Base-by-base conservation (phyloP, 768 basidiomycete genomes). In the Suillus subaureus region DNA sequence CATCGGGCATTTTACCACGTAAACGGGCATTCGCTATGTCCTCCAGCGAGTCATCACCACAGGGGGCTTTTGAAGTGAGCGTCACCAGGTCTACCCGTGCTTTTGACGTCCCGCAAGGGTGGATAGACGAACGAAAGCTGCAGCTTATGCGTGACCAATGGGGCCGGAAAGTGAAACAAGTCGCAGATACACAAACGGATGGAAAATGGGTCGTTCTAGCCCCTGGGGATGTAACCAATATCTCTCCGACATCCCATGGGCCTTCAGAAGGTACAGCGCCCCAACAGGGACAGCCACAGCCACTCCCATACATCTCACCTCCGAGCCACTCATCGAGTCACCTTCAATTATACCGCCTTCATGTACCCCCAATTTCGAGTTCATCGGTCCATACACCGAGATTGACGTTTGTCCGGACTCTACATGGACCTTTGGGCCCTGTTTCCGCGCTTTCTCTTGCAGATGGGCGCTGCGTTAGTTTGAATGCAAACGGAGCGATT, bases 141-240 rank as follows among this genome's bases (percentile, higher is more conserved):
- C 81, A 80, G 33, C 68, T 75, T 28, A 86, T 92, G 81, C 86
- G 86, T 42, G 88, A 90, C 68, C 93, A 94, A 68, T 93, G 91
- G 89, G 82, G 84, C 35, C 89, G 92, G 64, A 93, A 92, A 74
- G 84, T 94, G 23, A 78, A 79, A 52, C 79, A 81, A 15, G 88
- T 94, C 37, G 85, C 88, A n/a, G 89, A 87, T 69, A 88, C 85
- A 18, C 89, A 92, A 70, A 92, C 93, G 6, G 93, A 94, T 71
- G 93, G 93, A 11, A 93, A 92, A 81, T 94, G 91, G 90, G 87
- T 85, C 64, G 88, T 94, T 15, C 82, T 93, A 57, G 92, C 89
- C 16, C 87, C 91, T 16, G 87, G 83, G 37, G 81, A 83, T 67
- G 40, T 42, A 15, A 42, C 40, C 3, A 26, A 60, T 4, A 18